Percentiles rank a stretch among this genome's conserved stretches.
Conservation (phyloP, 2,329 filamentous ascomycete genomes). For the Colletotrichum destructivum region DNA sequence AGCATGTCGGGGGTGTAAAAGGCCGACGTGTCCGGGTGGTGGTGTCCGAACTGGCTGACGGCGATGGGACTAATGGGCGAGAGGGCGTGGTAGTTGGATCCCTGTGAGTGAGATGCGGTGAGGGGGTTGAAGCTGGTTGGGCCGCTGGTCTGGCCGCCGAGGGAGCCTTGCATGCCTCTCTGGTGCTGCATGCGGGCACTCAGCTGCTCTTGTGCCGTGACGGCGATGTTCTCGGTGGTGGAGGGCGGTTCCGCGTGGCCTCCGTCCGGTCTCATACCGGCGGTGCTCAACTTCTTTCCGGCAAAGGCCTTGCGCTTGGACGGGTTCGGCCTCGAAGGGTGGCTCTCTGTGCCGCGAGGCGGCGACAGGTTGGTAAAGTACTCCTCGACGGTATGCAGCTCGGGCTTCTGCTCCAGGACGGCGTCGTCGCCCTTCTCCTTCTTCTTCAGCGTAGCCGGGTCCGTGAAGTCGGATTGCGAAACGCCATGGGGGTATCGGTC, state of each 20-base stretch:
- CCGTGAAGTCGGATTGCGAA: conserved; percentile 85
- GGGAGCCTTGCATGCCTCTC: conserved; percentile 59
- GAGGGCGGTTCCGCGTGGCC: conserved; percentile 42
- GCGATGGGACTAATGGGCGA: conserved; percentile 68
- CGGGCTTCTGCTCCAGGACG: conserved; percentile 88
- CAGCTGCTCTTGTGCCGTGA: conserved; percentile 54
- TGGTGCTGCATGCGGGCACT: conserved; percentile 56
- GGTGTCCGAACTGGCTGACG: conserved; percentile 55
- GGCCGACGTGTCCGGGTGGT: conserved; percentile 53
- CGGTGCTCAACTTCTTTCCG: conserved; percentile 52
- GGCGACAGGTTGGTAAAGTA: conserved; percentile 89
- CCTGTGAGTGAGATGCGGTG: conserved; percentile 59
- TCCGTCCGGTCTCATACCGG: conserved; percentile 39
- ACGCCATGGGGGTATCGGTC: conserved; percentile 94
- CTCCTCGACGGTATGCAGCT: conserved; percentile 94
- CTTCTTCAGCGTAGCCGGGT: conserved; percentile 76
- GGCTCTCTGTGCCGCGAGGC: conserved; percentile 64
- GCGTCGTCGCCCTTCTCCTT: conserved; percentile 89
- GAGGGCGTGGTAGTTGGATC: conserved; percentile 61
- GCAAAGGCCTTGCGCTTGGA: conserved; percentile 55
- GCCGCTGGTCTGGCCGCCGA: conserved; percentile 59
- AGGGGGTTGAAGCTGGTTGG: conserved; percentile 58
- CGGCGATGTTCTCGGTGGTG: conserved; percentile 49
- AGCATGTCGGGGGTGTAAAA: conserved; percentile 70
- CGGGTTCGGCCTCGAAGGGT: conserved; percentile 26